Percentiles rank a stretch among this genome's conserved stretches.
Evolutionary conservation across 1,284 basidiomycete genomes (phyloP).

Genomic region (Cryptococcus floricola): DNA sequence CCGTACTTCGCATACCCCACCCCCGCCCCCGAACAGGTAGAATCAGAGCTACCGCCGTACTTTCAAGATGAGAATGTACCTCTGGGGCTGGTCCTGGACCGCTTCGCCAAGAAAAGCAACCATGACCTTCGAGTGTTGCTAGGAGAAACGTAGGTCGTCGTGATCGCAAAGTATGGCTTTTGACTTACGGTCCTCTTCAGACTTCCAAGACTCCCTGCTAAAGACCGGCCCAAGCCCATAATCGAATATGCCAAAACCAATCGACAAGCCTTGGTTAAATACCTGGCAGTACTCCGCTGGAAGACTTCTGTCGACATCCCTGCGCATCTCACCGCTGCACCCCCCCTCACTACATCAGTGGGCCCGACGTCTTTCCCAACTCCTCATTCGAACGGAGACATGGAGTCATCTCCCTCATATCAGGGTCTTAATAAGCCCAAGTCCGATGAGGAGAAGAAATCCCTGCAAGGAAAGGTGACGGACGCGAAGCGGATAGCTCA

Average conservation of each 20-base stretch:
- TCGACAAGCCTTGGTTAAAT: conserved; percentile 42
- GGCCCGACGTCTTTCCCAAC: conserved; percentile 34
- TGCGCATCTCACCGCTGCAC: conserved; percentile 1
- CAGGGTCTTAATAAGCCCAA: conserved; percentile 34
- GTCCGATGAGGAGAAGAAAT: conserved; percentile 10
- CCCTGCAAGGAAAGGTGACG: conserved; percentile 33
- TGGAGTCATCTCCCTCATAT: conserved; percentile 30
- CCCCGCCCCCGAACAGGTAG: conserved; percentile 34
- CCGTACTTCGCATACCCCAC: conserved; percentile 43
- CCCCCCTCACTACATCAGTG: background rate
- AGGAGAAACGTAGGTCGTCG: conserved; percentile 31
- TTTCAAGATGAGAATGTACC: conserved; percentile 38
- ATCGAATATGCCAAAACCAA: conserved; percentile 42
- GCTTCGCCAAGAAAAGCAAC: conserved; percentile 34
- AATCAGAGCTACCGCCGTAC: conserved; percentile 42
- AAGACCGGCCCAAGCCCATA: conserved; percentile 37
- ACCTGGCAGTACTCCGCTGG: conserved; percentile 44
- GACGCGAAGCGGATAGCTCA: conserved; percentile 40
- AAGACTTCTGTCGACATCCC: conserved; percentile 40
- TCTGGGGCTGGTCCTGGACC: conserved; percentile 33
- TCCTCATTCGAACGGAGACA: conserved; percentile 37
- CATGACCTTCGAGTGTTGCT: conserved; percentile 32
- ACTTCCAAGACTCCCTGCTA: conserved; percentile 18
- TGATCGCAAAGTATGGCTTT: background rate
- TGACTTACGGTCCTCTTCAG: conserved; percentile 7